These are phyloP conservation scores for Rhexocercosporidium sp. DNA, from an alignment of 2,329 filamentous ascomycete species.

Conservation along the genomic window DNA sequence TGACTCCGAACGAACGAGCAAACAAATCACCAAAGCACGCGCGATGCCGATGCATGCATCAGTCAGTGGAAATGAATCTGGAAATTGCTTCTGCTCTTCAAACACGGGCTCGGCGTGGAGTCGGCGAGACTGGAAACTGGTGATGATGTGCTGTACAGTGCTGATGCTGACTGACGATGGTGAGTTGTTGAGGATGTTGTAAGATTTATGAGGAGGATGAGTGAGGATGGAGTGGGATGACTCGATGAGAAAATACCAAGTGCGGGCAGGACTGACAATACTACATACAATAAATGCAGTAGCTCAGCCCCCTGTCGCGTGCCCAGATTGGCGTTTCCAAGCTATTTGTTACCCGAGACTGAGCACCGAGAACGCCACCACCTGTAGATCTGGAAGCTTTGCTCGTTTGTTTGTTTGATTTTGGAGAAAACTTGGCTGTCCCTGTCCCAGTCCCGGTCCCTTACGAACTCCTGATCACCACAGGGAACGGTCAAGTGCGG, in stretches of 20 bases:
- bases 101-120: slow-evolving; percentile 14
- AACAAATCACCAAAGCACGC: slow-evolving; percentile 21
- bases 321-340: not conserved
- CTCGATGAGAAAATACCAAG: not conserved
- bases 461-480: slow-evolving; percentile 4
- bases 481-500: not conserved
- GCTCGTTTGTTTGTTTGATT: not conserved
- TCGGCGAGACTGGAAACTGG: not conserved
- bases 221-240: not conserved
- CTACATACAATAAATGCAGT: no score
- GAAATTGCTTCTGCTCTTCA: not conserved
- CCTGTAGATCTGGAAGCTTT: slow-evolving; percentile 1
- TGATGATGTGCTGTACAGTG: not conserved
- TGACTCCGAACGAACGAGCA: slow-evolving; percentile 5
- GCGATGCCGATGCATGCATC: slow-evolving; percentile 17
- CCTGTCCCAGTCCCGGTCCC: not conserved
- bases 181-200: not conserved
- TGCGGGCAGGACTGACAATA: no score
- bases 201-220: not conserved
- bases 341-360: not conserved
- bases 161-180: not conserved
- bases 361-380: not conserved
- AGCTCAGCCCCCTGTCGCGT: not conserved
- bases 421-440: not conserved
- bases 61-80: slow-evolving; percentile 14